phyloP scores from a whole-genome alignment of 202 grass and related monocot genomes.

The Setaria italica region DNA sequence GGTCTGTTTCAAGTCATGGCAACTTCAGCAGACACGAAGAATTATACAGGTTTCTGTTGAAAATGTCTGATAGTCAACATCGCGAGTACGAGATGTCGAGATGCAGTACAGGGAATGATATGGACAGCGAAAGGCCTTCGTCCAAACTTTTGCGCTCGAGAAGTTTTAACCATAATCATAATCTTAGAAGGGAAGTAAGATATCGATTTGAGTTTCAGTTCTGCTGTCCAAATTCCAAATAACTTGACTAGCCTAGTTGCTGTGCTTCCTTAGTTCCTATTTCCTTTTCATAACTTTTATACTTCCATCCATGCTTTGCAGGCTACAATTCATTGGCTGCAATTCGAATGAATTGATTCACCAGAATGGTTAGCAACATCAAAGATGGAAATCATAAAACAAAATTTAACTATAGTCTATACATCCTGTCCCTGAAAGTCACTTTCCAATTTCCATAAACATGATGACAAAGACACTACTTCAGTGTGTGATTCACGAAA shows the following conservation, averaged over 20 bases:
- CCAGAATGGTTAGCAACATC: not conserved
- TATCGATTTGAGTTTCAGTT: not conserved
- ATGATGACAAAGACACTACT: not conserved
- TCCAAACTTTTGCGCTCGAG: not conserved
- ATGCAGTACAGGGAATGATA: not conserved
- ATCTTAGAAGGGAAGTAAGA: not conserved
- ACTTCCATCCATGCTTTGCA: not conserved
- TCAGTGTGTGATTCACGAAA: not conserved
- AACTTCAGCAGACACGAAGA: not conserved
- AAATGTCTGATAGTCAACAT: not conserved
- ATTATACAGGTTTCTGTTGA: not conserved
- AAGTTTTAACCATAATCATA: not conserved
- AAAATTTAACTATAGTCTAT: not conserved
- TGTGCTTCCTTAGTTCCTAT: not conserved
- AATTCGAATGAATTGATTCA: not conserved
- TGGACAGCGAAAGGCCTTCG: not conserved
- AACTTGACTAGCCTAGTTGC: not conserved
- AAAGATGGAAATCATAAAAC: not conserved
- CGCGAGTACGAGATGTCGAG: not conserved
- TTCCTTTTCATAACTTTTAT: not conserved
- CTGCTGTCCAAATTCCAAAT: not conserved
- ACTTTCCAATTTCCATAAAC: not conserved
- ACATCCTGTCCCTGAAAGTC: not conserved
- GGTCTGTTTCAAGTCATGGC: conserved; percentile 1
- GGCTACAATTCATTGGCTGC: not conserved